A percentile compares a stretch with the other conserved stretches of the same genome.
Evolutionary conservation across 176 grass and related monocot genomes (phyloP).

Genomic region (Calamus simplicifolius): DNA sequence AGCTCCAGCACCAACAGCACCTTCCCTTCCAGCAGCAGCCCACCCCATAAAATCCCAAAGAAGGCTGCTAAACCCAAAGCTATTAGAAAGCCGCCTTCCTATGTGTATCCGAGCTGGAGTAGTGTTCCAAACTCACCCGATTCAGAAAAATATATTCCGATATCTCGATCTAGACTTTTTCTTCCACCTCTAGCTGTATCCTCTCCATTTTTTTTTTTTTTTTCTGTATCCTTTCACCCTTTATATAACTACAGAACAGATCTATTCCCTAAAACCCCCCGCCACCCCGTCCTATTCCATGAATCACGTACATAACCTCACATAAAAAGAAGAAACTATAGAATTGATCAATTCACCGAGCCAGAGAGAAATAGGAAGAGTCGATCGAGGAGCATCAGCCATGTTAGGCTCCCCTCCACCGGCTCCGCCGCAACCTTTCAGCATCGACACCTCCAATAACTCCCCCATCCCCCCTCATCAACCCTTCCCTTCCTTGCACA

Average conservation of each 20-base stretch:
- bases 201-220: constrained; percentile 24
- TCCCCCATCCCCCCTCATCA: constrained; percentile 19
- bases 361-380: no score
- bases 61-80: constrained; percentile 63
- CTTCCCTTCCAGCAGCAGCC: background rate
- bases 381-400: background rate
- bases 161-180: constrained; percentile 32
- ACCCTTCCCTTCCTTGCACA: constrained; percentile 29
- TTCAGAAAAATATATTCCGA: constrained; percentile 19
- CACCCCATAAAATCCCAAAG: constrained; percentile 50
- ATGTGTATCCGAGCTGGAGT: constrained; percentile 31
- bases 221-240: constrained; percentile 13
- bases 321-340: no score
- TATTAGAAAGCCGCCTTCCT: constrained; percentile 50
- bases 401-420: constrained; percentile 44
- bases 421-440: constrained; percentile 7
- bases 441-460: background rate
- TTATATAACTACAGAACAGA: constrained; percentile 3
- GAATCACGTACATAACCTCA: no score
- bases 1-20: background rate
- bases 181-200: constrained; percentile 35
- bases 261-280: no score
- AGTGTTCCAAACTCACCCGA: constrained; percentile 25
- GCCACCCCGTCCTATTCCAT: no score
- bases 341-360: no score